Evolutionary conservation across 2,329 filamentous ascomycete species (phyloP), one percentile per base, ranked within the genome.

Genomic region (Aschersonia sp.): DNA sequence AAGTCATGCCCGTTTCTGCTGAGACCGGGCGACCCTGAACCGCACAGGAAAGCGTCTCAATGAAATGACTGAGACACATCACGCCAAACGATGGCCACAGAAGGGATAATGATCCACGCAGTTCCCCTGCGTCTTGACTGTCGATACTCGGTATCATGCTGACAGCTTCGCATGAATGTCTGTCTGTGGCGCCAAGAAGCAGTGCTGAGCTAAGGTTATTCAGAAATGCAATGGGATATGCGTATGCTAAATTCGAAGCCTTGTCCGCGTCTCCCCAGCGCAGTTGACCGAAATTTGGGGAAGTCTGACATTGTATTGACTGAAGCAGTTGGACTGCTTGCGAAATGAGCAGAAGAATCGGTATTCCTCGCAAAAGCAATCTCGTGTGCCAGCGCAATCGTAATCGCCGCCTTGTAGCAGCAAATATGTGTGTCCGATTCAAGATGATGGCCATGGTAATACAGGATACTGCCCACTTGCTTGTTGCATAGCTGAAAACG

Each of bases 371-470:
- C 10, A 95, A 63, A 5, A 80, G 62, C 4, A 94, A 64, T 43
- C 88, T 80, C 46, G 82, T 69, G 38, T 80, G 75, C 80, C 86
- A 91, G 48, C 76, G 75, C 2, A 97, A 72, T 7, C 77, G 75
- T n/a, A 96, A 71, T 47, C 85, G 80, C 47, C 89, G 78, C 52
- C 92, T 76, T 10, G 88, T 91, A 0, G 89, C 91, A 42, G 89
- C 91, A 64, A 95, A 97, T 56, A 97, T 92, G 50, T 89, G 83
- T 5, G 92, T 94, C 49, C 92, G 80, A 61, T 97, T 97, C 30
- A 97, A 72, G 50, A 96, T 69, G 50, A 97, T 78, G 29, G 88
- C 88, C 73, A 91, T 85, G 40, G 82, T 78, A 56, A 97, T 82
- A 57, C 89, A 96, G 47, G 83, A 82, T 50, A 97, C 69, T 1